Base-by-base conservation (phyloP, 176 grass and related monocot species). In the Aegilops sharonensis region DNA sequence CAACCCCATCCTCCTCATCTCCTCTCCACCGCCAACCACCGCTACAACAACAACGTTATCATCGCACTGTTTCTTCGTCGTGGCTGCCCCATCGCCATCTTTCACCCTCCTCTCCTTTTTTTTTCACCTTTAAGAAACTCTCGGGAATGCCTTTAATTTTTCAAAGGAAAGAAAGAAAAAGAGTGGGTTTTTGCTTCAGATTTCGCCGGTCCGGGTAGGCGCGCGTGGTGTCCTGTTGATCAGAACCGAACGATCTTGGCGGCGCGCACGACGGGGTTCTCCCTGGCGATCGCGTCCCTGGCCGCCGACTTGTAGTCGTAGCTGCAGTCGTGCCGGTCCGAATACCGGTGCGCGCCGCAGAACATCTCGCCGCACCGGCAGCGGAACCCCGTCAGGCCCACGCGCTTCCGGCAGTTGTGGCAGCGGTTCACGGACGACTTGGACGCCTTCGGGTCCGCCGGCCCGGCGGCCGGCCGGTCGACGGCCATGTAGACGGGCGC, bases 301-400 rank as follows among this genome's bases (percentile, higher is more conserved):
- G 60, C 86, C 52, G 90, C 90, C 3, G 94, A 75, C 87, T 91
- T 95, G 89, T 98, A 98, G 78, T 98, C 94, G 78, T 20, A 98
- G 88, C 85, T 68, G 87, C 97, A 98, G 12, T 79, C 90, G 82
- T 98, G 97, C 9, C 90, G 90, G 85, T 98, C 97, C 20, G 97
- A 95, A 89, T 98, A 98, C 12, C 97, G 94, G 88, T 98, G 97
- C 79, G 93, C 61, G 78, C 90, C 92, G 87, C 97, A 98, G 84
- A 91, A 98, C 37, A 96, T 87, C 48, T 98, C 92, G 17, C 94
- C 94, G 79, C 97, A 98, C 6, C 97, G 94, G 85, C 97, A 98
- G 18, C 87, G 88, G 90, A 94, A 94, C 6, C 97, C 97, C 12
- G 89, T 92, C 6, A 98, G 89, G 3, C 97, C 93, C 5, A 98